phyloP scores from a whole-genome alignment of 768 basidiomycete species.

The Hericium rajendrae region DNA sequence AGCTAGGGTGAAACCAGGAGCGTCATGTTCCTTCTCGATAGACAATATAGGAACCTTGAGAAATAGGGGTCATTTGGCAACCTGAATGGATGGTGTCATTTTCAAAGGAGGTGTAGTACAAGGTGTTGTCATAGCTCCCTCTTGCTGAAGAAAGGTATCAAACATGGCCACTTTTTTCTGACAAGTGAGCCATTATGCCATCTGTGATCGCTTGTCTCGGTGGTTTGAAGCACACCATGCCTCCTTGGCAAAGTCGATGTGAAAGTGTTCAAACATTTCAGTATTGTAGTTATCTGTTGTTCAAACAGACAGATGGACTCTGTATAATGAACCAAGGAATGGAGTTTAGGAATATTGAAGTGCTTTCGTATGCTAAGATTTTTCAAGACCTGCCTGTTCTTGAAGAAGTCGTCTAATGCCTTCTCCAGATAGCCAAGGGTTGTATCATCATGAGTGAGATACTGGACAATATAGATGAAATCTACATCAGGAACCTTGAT shows the following conservation, averaged over 20 bases:
- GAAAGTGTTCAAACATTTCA: conserved; percentile 19
- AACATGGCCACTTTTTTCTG: conserved; percentile 6
- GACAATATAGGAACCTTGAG: no score
- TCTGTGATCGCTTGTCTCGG: conserved; percentile 17
- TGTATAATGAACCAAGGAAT: conserved; percentile 15
- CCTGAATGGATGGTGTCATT: no score
- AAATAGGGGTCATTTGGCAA: no score
- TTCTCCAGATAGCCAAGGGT: conserved; percentile 6
- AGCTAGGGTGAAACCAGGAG: no score
- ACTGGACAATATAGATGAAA: conserved; percentile 20
- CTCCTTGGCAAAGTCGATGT: conserved; percentile 21
- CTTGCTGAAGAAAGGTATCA: not conserved
- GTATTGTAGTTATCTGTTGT: conserved; percentile 20
- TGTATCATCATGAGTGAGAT: conserved; percentile 1
- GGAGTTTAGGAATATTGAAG: conserved; percentile 22
- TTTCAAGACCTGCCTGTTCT: conserved; percentile 11
- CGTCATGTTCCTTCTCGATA: no score
- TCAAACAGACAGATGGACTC: conserved; percentile 8
- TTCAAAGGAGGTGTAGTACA: no score
- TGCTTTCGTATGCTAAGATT: conserved; percentile 7
- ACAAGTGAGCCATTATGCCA: conserved; percentile 14
- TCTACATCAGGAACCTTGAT: conserved; percentile 1
- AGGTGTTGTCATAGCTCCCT: not conserved
- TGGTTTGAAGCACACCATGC: conserved; percentile 19
- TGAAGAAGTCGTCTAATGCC: conserved; percentile 9